Evolutionary conservation across 768 basidiomycete species (phyloP).

Genomic region (Cystobasidium tubakii): DNA sequence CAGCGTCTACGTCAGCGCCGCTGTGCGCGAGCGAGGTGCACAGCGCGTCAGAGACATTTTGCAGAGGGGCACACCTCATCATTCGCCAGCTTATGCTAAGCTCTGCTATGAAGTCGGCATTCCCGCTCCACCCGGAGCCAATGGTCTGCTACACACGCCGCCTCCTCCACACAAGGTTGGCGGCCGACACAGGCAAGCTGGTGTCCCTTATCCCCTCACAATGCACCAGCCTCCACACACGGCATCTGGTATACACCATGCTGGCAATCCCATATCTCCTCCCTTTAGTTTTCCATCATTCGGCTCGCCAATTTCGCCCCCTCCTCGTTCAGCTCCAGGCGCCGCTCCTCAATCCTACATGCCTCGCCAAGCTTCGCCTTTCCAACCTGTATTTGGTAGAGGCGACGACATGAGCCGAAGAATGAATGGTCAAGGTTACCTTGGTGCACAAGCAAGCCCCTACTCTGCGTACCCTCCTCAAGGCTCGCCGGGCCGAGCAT

Average conservation of each 20-base stretch:
- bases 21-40: neutral
- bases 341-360: neutral
- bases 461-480: neutral
- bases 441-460: neutral
- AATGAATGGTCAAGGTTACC: neutral
- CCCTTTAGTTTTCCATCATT: conserved; percentile 28
- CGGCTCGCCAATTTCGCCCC: conserved; percentile 30
- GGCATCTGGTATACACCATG: neutral
- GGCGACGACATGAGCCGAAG: neutral
- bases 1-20: neutral
- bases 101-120: conserved; percentile 32
- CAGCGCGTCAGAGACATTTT: conserved; percentile 4
- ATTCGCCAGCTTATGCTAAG: conserved; percentile 32
- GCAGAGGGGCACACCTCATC: conserved; percentile 22
- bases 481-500: neutral
- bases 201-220: neutral
- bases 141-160: conserved; percentile 12
- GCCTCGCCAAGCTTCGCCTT: conserved; percentile 18
- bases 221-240: neutral
- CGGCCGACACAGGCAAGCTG: neutral
- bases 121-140: neutral
- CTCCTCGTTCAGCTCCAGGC: neutral
- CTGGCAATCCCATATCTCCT: neutral
- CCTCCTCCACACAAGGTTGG: neutral
- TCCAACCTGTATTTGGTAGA: conserved; percentile 10